phyloP scores from a whole-genome alignment of 2,329 filamentous ascomycete genomes.

The Talaromyces pinophilus region DNA sequence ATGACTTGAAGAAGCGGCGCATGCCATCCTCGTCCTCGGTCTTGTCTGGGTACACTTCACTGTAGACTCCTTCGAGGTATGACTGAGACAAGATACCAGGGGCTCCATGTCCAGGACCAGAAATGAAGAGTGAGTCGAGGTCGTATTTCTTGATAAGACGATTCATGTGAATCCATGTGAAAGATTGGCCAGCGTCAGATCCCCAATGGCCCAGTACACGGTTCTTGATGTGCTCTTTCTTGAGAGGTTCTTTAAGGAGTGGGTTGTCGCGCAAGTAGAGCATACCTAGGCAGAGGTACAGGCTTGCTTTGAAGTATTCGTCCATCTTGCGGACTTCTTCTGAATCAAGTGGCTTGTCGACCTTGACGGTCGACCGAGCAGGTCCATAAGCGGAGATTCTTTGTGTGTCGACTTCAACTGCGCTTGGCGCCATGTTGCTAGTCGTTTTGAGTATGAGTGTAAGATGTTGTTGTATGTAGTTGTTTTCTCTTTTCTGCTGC shows the following conservation, averaged over 20 bases:
- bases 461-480: background rate
- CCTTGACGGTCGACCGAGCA: constrained; percentile 64
- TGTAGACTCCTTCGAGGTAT: constrained; percentile 76
- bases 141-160: constrained; percentile 79
- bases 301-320: constrained; percentile 71
- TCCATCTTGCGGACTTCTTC: constrained; percentile 70
- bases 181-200: constrained; percentile 76
- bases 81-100: constrained; percentile 74
- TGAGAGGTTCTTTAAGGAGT: constrained; percentile 68
- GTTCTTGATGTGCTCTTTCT: constrained; percentile 70
- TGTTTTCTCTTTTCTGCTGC: background rate
- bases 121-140: constrained; percentile 70
- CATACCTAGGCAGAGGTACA: constrained; percentile 78
- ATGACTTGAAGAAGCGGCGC: constrained; percentile 77
- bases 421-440: background rate
- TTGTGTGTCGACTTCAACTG: constrained; percentile 42
- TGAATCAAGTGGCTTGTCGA: constrained; percentile 59
- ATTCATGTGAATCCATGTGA: constrained; percentile 81
- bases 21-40: constrained; percentile 68
- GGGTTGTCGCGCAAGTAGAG: constrained; percentile 76
- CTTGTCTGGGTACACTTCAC: constrained; percentile 74
- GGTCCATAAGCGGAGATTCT: constrained; percentile 66
- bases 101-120: constrained; percentile 75
- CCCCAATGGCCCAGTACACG: constrained; percentile 77
- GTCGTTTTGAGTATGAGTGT: background rate